Evolutionary conservation across 2,329 filamentous ascomycete species (phyloP), one percentile per base, ranked within the genome.

Genomic region (Xylaria sp.): DNA sequence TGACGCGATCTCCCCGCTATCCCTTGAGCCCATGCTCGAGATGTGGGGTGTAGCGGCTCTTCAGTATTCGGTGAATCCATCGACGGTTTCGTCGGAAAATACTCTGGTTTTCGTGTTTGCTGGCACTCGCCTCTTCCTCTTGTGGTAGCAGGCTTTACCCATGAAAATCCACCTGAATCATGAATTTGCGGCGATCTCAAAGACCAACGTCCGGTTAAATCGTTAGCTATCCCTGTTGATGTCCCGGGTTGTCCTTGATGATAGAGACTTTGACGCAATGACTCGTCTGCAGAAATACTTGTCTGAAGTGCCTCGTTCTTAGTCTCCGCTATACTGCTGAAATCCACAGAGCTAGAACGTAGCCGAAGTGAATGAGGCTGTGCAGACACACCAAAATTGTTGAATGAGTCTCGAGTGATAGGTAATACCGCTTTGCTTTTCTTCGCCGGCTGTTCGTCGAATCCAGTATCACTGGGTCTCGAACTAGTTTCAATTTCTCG

Each of bases 31-130:
- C 62, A 71, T 32, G 11, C 45, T 39, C 39, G 55, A 12, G 69
- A 71, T 1, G 34, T 64, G 2, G 63, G 67, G 7, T 71, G 69
- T 7, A 71, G 19, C 3, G 48, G 50, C 19, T 61, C 56, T 36
- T 59, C 60, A 8, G 27, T 55, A 19, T 32, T 48, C 34, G 24
- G 11, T 21, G 27, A 7, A 60, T 53, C 12, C 56, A 12, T 47
- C 17, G 32, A 21, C 14, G 4, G 17, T 14, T 63, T 61, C 9
- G 3, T 4, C 3, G 56, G 32, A 14, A 30, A 32, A 30, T 50
- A 4, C 21, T 54, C 51, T 32, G 12, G 17, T 17, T 51, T 61
- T 30, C 32, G 32, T 45, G 17, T 12, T 56, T 19, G 12, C 8
- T 50, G 19, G 17, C 27, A 19, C 12, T 47, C 51, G 3, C 45